These are phyloP conservation scores for Coniferiporia weirii DNA, from an alignment of 1,284 basidiomycete genomes.

Conservation along the genomic window DNA sequence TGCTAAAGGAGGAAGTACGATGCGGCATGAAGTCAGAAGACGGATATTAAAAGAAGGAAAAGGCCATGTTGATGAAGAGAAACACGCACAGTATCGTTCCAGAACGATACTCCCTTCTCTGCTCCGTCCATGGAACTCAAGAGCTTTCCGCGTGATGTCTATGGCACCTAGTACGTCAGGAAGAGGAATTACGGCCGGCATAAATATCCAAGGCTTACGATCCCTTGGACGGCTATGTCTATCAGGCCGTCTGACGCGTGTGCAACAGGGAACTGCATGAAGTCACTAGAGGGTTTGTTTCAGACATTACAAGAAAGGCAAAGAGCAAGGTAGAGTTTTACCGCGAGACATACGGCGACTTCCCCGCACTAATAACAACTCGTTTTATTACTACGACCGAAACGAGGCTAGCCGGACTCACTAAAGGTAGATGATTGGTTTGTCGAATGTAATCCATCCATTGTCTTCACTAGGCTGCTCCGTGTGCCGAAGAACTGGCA, in stretches of 20 bases:
- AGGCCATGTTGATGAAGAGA: background rate
- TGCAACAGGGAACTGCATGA: constrained; percentile 86
- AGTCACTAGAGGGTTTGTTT: constrained; percentile 41
- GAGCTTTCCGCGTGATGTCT: constrained; percentile 56
- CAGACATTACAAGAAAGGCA: too few species aligned
- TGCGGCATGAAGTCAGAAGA: constrained; percentile 1
- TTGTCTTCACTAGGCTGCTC: constrained; percentile 29
- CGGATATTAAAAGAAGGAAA: constrained; percentile 1
- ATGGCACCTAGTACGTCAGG: background rate
- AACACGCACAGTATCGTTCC: constrained; percentile 53
- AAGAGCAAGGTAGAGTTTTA: constrained; percentile 4
- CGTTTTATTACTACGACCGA: background rate
- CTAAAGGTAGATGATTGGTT: constrained; percentile 70
- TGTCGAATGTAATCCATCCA: constrained; percentile 68
- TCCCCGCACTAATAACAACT: constrained; percentile 32
- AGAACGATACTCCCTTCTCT: constrained; percentile 62
- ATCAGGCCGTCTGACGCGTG: constrained; percentile 75
- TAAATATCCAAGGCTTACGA: constrained; percentile 36
- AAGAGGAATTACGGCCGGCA: background rate
- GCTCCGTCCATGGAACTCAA: constrained; percentile 62
- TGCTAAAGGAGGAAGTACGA: constrained; percentile 39
- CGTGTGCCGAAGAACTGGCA: constrained; percentile 40
- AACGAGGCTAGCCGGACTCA: constrained; percentile 34
- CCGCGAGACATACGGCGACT: constrained; percentile 38
- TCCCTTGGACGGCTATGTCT: constrained; percentile 69